Conservation (phyloP, 805 yeast genomes). For the Kodamaea laetipori region DNA sequence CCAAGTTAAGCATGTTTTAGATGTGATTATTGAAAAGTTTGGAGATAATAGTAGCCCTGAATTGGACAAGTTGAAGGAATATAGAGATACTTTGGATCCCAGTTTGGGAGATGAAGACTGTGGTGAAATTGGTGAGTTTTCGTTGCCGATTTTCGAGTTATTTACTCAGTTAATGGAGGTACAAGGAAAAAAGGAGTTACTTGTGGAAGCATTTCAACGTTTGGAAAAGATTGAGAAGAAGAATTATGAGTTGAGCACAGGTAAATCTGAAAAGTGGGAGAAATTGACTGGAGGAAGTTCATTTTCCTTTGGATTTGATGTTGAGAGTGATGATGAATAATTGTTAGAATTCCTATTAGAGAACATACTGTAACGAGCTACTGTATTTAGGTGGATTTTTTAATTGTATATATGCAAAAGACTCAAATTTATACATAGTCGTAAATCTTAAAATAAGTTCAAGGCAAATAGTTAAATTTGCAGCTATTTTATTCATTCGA, state of each 20-base stretch:
- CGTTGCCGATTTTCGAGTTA: constrained; percentile 62
- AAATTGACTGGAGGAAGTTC: constrained; percentile 30
- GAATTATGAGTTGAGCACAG: constrained; percentile 28
- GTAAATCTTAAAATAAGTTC: too few species aligned
- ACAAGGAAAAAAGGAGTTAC: constrained; percentile 37
- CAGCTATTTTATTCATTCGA: too few species aligned
- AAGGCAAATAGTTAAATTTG: too few species aligned
- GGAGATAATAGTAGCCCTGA: background rate
- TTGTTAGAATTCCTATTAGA: too few species aligned
- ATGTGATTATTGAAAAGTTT: constrained; percentile 20
- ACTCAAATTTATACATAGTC: too few species aligned
- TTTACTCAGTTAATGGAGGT: constrained; percentile 53
- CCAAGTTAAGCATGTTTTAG: constrained; percentile 44
- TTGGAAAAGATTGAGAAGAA: constrained; percentile 37
- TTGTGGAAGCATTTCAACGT: constrained; percentile 34
- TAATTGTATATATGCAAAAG: too few species aligned
- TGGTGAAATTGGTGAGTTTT: constrained; percentile 50
- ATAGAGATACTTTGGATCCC: constrained; percentile 25
- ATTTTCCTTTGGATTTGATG: constrained; percentile 34
- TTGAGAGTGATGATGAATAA: constrained; percentile 8
- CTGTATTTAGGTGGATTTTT: background rate
- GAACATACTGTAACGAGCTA: background rate
- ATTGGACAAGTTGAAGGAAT: constrained; percentile 18
- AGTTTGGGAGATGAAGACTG: constrained; percentile 58
- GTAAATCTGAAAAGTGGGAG: constrained; percentile 58